Evolutionary conservation across 2,329 filamentous ascomycete species (phyloP), one percentile per base, ranked within the genome.

Genomic region (Exophiala calicioides): DNA sequence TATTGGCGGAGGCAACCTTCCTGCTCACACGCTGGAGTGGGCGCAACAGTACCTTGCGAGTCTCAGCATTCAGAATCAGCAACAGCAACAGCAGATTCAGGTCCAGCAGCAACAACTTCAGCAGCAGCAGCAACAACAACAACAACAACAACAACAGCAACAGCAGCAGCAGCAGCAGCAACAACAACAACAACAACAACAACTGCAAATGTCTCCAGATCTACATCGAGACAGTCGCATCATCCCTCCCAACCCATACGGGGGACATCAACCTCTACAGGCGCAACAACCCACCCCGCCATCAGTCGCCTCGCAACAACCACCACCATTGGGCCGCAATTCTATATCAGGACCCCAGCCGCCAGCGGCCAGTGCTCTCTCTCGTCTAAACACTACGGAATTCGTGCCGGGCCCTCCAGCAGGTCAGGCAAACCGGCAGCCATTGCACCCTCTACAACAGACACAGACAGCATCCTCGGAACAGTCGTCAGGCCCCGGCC

Each of bases 401-500:
- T 61, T 67, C 24, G 32, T 53, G 21, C 49, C 55, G 7, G 42
- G 31, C 18, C 47, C 52, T 4, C 21, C 53, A 19, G 43, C 66
- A 21, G 53, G 61, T 24, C 66, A 72, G 58, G 63, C 72, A 4
- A 32, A 29, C 51, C 60, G 69, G 43, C 70, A 66, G 68, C 66
- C 63, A 58, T 71, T 65, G 60, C 77, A 76, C 67, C 75, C 71
- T 62, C 78, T 74, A 61, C 74, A 72, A 60, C 78, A 70, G 63
- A 66, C 69, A 29, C 77, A 81, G 44, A 68, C 73, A 5, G 68
- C 74, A 29, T 64, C 69, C 34, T 76, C 78, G 49, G 80, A 83
- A 59, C 69, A 80, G 33, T 75, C 84, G 54, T 78, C 81, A 13
- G 88, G 86, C 30, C 82, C 85, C 0, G 86, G 84, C 16, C 86